These are phyloP conservation scores for Saitozyma sp. DNA, from an alignment of 768 basidiomycete species.

Conservation along the genomic window DNA sequence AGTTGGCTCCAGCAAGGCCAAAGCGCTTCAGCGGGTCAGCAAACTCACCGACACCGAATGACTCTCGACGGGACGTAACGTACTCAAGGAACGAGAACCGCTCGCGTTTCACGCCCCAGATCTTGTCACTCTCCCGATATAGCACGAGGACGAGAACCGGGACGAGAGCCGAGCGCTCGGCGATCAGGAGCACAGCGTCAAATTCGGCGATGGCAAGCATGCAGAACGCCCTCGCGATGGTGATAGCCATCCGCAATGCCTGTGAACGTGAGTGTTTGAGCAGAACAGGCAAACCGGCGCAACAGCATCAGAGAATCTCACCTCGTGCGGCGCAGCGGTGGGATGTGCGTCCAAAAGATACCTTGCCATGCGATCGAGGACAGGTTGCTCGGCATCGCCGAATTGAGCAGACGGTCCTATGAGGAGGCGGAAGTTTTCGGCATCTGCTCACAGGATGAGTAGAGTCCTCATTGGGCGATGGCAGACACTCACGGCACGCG, in stretches of 20 bases:
- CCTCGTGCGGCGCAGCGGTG: too few relatives aligned
- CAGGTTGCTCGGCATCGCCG: constrained; percentile 16
- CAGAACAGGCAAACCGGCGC: too few relatives aligned
- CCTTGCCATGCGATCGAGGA: constrained; percentile 19
- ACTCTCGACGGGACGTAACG: background rate
- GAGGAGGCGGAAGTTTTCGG: constrained; percentile 21
- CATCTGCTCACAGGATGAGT: constrained; percentile 3
- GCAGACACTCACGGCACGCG: constrained; percentile 19
- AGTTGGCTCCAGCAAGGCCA: constrained; percentile 18
- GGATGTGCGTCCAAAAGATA: background rate
- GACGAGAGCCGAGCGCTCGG: constrained; percentile 30
- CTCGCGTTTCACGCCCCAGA: constrained; percentile 37
- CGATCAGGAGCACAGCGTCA: constrained; percentile 41
- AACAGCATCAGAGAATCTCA: too few relatives aligned
- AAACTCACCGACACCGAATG: background rate
- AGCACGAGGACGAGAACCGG: constrained; percentile 39
- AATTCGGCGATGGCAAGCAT: constrained; percentile 32
- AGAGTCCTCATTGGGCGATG: background rate
- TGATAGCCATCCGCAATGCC: too few relatives aligned
- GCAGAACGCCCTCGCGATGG: constrained; percentile 4
- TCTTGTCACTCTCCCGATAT: constrained; percentile 24
- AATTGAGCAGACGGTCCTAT: constrained; percentile 12
- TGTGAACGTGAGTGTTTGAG: too few relatives aligned
- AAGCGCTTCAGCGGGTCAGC: constrained; percentile 13
- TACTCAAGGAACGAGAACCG: constrained; percentile 2